A percentile compares a stretch with the other conserved stretches of the same genome.
Conservation (phyloP, 1,284 basidiomycete genomes). For the Sporisorium graminicola region DNA sequence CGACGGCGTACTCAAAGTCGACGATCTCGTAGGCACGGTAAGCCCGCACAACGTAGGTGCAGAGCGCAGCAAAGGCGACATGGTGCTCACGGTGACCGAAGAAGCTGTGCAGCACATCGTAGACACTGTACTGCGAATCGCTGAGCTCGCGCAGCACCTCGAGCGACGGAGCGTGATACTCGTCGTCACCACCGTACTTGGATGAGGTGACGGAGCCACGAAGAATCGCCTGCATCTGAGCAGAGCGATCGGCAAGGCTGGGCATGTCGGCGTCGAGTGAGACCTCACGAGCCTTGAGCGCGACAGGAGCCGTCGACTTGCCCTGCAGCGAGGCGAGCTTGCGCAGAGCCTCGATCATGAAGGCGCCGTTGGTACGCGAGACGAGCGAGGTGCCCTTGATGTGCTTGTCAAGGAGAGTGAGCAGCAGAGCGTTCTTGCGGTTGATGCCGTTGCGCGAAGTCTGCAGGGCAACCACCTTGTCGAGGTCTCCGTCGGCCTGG, state of each 20-base stretch:
- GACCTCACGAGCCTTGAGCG: slow-evolving; percentile 96
- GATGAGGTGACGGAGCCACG: slow-evolving; percentile 86
- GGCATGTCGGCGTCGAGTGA: slow-evolving; percentile 96
- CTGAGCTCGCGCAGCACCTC: slow-evolving; percentile 92
- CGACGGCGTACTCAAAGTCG: slow-evolving; percentile 87
- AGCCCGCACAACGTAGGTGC: slow-evolving; percentile 94
- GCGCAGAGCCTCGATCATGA: slow-evolving; percentile 60
- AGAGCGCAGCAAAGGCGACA: slow-evolving; percentile 89
- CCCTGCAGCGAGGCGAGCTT: slow-evolving; percentile 79
- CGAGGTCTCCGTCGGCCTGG: slow-evolving; percentile 89
- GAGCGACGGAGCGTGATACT: slow-evolving; percentile 75
- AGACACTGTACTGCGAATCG: slow-evolving; percentile 96
- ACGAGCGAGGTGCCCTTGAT: slow-evolving; percentile 60
- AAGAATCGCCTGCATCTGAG: slow-evolving; percentile 94
- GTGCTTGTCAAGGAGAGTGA: slow-evolving; percentile 82
- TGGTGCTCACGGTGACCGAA: slow-evolving; percentile 80
- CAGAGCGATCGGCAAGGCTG: slow-evolving; percentile 90
- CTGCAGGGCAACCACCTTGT: slow-evolving; percentile 87
- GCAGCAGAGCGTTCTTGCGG: slow-evolving; percentile 89
- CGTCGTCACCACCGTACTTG: slow-evolving; percentile 84
- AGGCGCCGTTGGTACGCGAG: slow-evolving; percentile 51
- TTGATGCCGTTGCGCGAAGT: slow-evolving; percentile 95
- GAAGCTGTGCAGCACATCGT: slow-evolving; percentile 95
- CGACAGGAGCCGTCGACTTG: slow-evolving; percentile 72
- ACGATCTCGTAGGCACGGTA: slow-evolving; percentile 95